Percentiles rank a stretch among this genome's conserved stretches.
phyloP scores from a whole-genome alignment of 2,329 filamentous ascomycete genomes.

The Colletotrichum sansevieriae region DNA sequence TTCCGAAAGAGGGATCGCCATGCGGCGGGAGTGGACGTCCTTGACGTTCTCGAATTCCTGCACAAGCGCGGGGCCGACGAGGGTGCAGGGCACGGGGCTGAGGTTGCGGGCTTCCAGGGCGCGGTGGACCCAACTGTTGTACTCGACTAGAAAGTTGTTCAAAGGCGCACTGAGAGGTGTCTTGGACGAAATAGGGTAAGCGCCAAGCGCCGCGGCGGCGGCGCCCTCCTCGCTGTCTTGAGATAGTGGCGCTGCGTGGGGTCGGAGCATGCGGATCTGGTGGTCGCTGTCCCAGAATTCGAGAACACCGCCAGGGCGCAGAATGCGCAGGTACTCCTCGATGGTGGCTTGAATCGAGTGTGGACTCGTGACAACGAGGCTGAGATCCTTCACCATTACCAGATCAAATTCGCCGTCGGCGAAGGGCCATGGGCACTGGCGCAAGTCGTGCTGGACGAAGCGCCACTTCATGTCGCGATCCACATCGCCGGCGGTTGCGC shows the following conservation, averaged over 20 bases:
- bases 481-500: slow-evolving; percentile 58
- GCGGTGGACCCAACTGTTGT: slow-evolving; percentile 84
- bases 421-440: slow-evolving; percentile 82
- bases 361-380: slow-evolving; percentile 72
- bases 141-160: slow-evolving; percentile 85
- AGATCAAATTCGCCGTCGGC: slow-evolving; percentile 85
- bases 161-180: slow-evolving; percentile 85
- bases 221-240: slow-evolving; percentile 21
- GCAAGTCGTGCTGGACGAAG: slow-evolving; percentile 89
- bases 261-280: slow-evolving; percentile 83
- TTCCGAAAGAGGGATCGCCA: slow-evolving; percentile 89
- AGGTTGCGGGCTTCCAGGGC: slow-evolving; percentile 80
- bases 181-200: slow-evolving; percentile 85
- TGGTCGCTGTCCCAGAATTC: slow-evolving; percentile 94
- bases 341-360: slow-evolving; percentile 65
- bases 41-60: slow-evolving; percentile 81
- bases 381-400: slow-evolving; percentile 88
- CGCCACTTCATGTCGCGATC: slow-evolving; percentile 86
- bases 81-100: slow-evolving; percentile 81
- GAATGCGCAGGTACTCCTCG: slow-evolving; percentile 82
- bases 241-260: slow-evolving; percentile 74
- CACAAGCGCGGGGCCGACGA: slow-evolving; percentile 81
- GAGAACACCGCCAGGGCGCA: slow-evolving; percentile 82
- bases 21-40: slow-evolving; percentile 75
- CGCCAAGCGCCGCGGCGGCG: slow-evolving; percentile 77